Conservation (phyloP, 345 rosid species). For the Ceriops decandra region DNA sequence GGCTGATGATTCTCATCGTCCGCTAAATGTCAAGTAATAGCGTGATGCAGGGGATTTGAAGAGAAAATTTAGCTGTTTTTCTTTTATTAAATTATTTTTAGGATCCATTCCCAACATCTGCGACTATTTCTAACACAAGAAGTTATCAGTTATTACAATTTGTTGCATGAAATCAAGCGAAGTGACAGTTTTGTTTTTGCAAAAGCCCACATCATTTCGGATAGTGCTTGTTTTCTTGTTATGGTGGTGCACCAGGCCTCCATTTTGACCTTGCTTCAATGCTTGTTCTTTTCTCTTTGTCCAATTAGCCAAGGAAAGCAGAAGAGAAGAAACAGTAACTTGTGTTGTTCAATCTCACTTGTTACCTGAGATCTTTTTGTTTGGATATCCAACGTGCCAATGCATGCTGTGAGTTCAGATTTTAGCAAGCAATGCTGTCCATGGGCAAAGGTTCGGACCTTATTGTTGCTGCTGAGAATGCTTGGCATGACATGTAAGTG, state of each 20-base stretch:
- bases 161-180: background rate
- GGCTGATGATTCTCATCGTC: too few species aligned
- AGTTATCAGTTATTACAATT: background rate
- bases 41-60: too few species aligned
- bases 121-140: background rate
- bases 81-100: background rate
- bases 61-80: background rate
- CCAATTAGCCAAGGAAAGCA: slow-evolving; percentile 67
- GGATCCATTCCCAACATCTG: background rate
- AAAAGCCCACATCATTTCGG: background rate
- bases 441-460: too few species aligned
- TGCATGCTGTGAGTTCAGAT: too few species aligned
- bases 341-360: background rate
- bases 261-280: background rate
- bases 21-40: too few species aligned
- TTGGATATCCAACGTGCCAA: background rate
- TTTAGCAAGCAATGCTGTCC: too few species aligned
- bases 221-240: background rate
- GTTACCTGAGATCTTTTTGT: background rate
- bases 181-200: background rate
- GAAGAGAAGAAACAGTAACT: slow-evolving; percentile 59
- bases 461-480: too few species aligned
- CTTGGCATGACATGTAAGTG: too few species aligned
- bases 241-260: background rate
- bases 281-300: slow-evolving; percentile 5